A percentile compares a stretch with the other conserved stretches of the same genome.
phyloP scores from a whole-genome alignment of 148 eudicot genomes.

The Diospyros lotus region DNA sequence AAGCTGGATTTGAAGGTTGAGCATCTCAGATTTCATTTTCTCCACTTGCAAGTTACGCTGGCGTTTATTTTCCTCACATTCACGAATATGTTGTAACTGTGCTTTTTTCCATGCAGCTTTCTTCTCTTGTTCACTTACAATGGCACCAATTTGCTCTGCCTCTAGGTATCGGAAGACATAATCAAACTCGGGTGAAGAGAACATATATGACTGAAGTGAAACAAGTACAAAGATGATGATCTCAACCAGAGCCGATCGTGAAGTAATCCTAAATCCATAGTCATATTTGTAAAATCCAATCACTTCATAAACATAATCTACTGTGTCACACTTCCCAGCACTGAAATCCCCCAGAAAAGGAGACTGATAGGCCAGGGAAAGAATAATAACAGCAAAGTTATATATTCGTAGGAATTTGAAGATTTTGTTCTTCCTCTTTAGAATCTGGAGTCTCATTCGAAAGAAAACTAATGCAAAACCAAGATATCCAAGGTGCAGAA shows the following conservation, averaged over 20 bases:
- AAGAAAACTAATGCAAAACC: slow-evolving; percentile 92
- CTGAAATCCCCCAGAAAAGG: slow-evolving; percentile 84
- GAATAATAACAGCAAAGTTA: slow-evolving; percentile 81
- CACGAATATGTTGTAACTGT: slow-evolving; percentile 84
- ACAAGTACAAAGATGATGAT: slow-evolving; percentile 84
- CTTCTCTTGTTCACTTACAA: slow-evolving; percentile 95
- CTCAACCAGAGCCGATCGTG: slow-evolving; percentile 96
- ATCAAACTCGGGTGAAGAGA: slow-evolving; percentile 86
- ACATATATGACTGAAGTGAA: slow-evolving; percentile 93
- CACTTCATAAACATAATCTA: slow-evolving; percentile 79
- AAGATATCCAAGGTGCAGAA: slow-evolving; percentile 96
- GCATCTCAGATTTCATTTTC: slow-evolving; percentile 99
- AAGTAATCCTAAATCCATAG: slow-evolving; percentile 92
- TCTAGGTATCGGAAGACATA: slow-evolving; percentile 94
- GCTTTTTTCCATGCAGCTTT: slow-evolving; percentile 97
- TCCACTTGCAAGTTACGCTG: slow-evolving; percentile 97
- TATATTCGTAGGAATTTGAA: slow-evolving; percentile 90
- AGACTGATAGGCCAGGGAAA: slow-evolving; percentile 96
- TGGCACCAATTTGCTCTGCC: slow-evolving; percentile 99
- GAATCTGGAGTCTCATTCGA: slow-evolving; percentile 80
- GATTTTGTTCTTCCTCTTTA: slow-evolving; percentile 85
- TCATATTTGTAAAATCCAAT: slow-evolving; percentile 95
- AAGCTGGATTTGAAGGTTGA: slow-evolving; percentile 86
- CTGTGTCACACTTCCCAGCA: slow-evolving; percentile 77
- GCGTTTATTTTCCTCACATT: slow-evolving; percentile 79